Base-by-base conservation (phyloP, 495 filamentous ascomycete species). In the Parachaetomium inaequale region DNA sequence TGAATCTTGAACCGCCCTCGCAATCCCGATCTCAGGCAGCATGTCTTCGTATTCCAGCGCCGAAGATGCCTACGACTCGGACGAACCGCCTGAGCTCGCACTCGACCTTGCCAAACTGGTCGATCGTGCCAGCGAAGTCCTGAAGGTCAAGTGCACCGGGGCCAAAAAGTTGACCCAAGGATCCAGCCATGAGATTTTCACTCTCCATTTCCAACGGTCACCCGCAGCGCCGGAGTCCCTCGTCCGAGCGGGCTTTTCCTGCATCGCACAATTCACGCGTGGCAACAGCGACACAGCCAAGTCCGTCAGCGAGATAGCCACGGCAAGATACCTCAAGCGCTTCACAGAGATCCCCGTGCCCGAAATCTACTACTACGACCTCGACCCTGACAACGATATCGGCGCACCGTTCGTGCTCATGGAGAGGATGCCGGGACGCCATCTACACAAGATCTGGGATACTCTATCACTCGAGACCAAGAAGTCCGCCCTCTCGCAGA, bases 401-500 rank as follows among this genome's bases (percentile, higher is more conserved):
- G 55, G 55, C 17, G 55, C 42, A 3, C 40, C 55, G 1, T 47
- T 47, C 12, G 42, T 47, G 17, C 17, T 58, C 4, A 58, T 58
- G 55, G 40, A 58, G 42, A 46, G 7, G 40, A 36, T 58, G 26
- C 40, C 40, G 10, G 55, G 55, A 11, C 42, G 40, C n/a, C 26
- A 46, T 34, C 55, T 57, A 23, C 17, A 57, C 55, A 57, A 32
- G 28, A 7, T 57, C 0, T 57, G 55, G 55, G 26, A 57, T 7
- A 17, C 32, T 5, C 38, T 57, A 4, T 21, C 55, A 5, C 26
- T 45, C 2, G 40, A 57, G 15, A 4, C 23, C 38, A 57, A 57
- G 42, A 57, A 57, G 17, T 57, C 26, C 26, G 38, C 55, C 7
- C 55, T 57, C 40, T 57, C 55, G 28, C 40, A 57, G 55, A 57